These are phyloP conservation scores for Alternaria viburni DNA, from an alignment of 2,329 filamentous ascomycete species.

Conservation along the genomic window DNA sequence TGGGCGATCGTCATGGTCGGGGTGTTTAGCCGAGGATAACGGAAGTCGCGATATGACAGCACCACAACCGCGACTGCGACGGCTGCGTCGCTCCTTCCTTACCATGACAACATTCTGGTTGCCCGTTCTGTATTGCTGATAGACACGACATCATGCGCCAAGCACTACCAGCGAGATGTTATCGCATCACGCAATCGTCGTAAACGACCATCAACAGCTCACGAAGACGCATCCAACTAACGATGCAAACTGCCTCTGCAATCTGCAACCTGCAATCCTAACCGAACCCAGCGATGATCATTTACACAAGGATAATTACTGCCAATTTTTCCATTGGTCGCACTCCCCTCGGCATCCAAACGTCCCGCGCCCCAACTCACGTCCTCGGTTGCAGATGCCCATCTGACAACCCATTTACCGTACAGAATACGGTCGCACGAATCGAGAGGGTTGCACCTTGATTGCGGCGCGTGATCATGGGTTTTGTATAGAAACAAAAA, in stretches of 20 bases:
- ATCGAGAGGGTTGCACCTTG: not conserved
- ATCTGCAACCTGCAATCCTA: not conserved
- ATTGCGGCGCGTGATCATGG: not conserved
- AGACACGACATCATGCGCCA: not conserved
- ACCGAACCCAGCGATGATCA: not conserved
- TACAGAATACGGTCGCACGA: not conserved
- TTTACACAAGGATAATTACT: not conserved
- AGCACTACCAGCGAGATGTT: not conserved
- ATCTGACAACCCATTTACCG: not conserved
- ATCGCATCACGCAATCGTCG: accelerated
- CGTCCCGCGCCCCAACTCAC: not conserved
- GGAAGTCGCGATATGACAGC: not conserved
- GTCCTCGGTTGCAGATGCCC: constrained; percentile 1
- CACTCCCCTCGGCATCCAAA: not conserved
- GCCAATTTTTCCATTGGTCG: not conserved
- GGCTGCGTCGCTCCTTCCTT: not conserved
- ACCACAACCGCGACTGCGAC: not conserved
- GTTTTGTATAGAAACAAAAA: not conserved
- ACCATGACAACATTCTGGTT: not conserved
- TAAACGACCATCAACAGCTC: not conserved
- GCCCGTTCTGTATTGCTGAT: not conserved
- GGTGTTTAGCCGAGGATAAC: not conserved
- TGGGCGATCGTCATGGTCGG: not conserved
- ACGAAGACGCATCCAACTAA: not conserved
- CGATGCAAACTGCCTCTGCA: not conserved